Conservation (phyloP, 2,329 filamentous ascomycete species). For the Gremmenia infestans region DNA sequence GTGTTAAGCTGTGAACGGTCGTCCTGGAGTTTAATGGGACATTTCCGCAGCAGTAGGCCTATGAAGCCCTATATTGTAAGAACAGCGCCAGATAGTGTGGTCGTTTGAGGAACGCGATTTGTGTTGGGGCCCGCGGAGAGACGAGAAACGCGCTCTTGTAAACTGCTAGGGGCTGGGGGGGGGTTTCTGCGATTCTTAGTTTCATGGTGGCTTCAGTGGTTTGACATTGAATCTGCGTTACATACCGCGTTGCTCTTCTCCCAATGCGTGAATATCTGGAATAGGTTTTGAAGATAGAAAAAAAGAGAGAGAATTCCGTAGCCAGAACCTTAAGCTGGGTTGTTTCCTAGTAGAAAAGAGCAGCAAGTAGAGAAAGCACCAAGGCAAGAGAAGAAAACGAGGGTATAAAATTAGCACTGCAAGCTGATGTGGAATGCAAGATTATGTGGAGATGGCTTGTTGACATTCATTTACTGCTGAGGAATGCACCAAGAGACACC, state of each 20-base stretch:
- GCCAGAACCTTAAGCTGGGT: background rate
- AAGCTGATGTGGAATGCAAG: background rate
- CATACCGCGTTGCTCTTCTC: background rate
- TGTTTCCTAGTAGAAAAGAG: background rate
- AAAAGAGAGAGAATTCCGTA: background rate
- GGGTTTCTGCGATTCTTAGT: background rate
- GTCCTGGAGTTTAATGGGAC: background rate
- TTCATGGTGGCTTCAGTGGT: background rate
- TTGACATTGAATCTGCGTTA: background rate
- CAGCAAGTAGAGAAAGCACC: background rate
- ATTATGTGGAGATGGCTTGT: background rate
- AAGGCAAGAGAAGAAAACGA: background rate
- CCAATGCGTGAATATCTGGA: background rate
- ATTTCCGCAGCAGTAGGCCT: background rate
- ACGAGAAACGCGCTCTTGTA: background rate
- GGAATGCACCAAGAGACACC: background rate
- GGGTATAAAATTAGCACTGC: background rate
- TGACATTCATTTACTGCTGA: constrained; percentile 3
- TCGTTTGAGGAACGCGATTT: background rate
- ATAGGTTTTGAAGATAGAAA: background rate
- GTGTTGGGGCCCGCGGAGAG: background rate
- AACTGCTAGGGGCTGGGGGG: background rate
- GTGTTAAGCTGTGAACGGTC: background rate
- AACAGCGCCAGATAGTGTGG: background rate
- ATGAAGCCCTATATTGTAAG: background rate